Percentiles rank a stretch among this genome's conserved stretches.
These are phyloP conservation scores for Rubia yunnanensis DNA, from an alignment of 257 asterid species.

Conservation along the genomic window DNA sequence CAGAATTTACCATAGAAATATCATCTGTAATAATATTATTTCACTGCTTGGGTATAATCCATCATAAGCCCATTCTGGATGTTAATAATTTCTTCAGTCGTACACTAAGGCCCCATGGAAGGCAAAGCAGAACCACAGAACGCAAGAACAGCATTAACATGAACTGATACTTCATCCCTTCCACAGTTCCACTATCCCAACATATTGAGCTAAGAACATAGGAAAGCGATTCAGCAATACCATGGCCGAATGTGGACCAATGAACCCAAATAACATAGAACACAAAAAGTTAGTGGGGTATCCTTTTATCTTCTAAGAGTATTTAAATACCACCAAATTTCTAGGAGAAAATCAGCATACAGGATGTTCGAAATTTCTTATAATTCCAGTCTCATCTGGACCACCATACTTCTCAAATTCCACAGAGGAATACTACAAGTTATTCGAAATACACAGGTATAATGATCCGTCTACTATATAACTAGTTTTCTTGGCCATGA, in stretches of 20 bases:
- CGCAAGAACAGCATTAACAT: not conserved
- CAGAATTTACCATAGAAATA: constrained; percentile 7
- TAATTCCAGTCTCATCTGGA: not conserved
- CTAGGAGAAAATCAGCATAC: not conserved
- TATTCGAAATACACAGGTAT: not conserved
- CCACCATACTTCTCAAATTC: not conserved
- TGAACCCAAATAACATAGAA: not conserved
- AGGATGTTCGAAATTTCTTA: not conserved
- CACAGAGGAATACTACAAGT: not conserved
- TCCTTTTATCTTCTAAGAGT: not conserved
- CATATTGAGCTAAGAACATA: not conserved
- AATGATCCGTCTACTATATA: not conserved
- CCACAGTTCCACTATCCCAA: not conserved
- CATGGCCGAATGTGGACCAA: not conserved
- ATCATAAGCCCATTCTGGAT: constrained; percentile 10
- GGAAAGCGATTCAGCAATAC: not conserved
- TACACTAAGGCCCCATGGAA: not conserved
- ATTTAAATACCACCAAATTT: not conserved
- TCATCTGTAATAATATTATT: not conserved
- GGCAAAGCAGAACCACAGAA: not conserved
- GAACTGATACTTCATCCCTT: not conserved
- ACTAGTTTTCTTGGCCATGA: not conserved
- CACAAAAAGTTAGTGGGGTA: not conserved
- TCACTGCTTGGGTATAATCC: not conserved
- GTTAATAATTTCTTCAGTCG: not conserved